Percentiles rank a stretch among this genome's conserved stretches.
Evolutionary conservation across 306 rosid genomes (phyloP).

Genomic region (Quercus ilex): DNA sequence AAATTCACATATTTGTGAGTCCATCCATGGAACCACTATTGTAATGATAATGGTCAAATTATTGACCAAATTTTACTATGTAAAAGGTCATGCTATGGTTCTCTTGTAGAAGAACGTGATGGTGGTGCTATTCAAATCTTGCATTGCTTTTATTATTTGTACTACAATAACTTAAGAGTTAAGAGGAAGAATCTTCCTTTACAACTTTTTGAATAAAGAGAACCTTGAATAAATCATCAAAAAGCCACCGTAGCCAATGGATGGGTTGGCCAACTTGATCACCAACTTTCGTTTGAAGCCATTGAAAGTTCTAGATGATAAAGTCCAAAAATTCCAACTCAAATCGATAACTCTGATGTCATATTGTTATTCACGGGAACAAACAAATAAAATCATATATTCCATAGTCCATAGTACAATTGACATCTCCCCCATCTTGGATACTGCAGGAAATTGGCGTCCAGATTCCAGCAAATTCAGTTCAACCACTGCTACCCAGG

Average conservation of each 20-base stretch:
- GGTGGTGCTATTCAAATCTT: slow-evolving; percentile 2
- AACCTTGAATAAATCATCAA: slow-evolving; percentile 15
- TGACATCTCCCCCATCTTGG: too few relatives aligned
- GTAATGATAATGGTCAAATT: too few relatives aligned
- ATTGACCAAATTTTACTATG: background rate
- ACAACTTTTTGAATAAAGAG: slow-evolving; percentile 25
- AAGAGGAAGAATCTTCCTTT: background rate
- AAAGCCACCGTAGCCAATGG: slow-evolving; percentile 9
- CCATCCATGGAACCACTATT: too few relatives aligned
- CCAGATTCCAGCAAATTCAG: too few relatives aligned
- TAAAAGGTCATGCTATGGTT: background rate
- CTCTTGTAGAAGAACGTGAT: background rate
- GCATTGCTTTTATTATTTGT: slow-evolving; percentile 4
- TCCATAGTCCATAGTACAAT: too few relatives aligned
- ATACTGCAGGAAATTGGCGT: too few relatives aligned
- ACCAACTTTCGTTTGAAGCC: slow-evolving; percentile 19
- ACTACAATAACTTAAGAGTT: background rate
- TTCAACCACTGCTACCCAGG: too few relatives aligned
- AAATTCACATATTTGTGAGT: too few relatives aligned
- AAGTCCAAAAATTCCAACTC: too few relatives aligned
- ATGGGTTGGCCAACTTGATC: slow-evolving; percentile 13
- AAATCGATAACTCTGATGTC: too few relatives aligned
- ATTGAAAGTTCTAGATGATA: background rate
- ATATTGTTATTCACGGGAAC: too few relatives aligned
- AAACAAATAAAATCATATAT: too few relatives aligned